phyloP scores from a whole-genome alignment of 1,139 yeast species.

The Geotrichum candidum region DNA sequence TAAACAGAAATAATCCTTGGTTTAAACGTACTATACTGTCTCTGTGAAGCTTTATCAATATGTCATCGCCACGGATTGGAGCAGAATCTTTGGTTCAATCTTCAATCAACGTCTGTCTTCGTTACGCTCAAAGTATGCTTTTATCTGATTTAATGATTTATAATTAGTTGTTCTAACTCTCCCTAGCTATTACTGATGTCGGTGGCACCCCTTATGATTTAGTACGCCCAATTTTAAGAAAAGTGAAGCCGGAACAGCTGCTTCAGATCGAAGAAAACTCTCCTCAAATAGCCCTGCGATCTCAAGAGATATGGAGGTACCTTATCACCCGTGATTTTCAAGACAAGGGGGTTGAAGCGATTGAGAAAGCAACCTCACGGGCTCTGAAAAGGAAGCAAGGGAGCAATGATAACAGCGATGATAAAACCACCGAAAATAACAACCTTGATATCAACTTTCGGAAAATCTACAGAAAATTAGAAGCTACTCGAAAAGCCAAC shows the following conservation, averaged over 20 bases:
- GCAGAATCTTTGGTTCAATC: slow-evolving; percentile 11
- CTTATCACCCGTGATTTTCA: slow-evolving; percentile 22
- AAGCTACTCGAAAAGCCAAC: slow-evolving; percentile 1
- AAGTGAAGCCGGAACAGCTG: slow-evolving; percentile 23
- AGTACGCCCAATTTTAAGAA: slow-evolving; percentile 23
- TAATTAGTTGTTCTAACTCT: slow-evolving; percentile 17
- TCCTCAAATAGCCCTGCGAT: slow-evolving; percentile 21
- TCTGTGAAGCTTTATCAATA: background rate
- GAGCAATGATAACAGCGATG: background rate
- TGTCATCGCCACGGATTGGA: slow-evolving; percentile 6
- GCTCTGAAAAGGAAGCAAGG: background rate
- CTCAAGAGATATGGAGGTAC: slow-evolving; percentile 25
- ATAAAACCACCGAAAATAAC: background rate
- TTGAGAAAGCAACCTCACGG: background rate
- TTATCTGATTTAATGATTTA: slow-evolving; percentile 21
- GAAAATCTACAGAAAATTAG: slow-evolving; percentile 2
- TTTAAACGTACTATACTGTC: background rate
- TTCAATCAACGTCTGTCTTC: slow-evolving; percentile 9
- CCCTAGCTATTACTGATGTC: slow-evolving; percentile 21
- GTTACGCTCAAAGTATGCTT: slow-evolving; percentile 13
- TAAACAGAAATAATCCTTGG: background rate
- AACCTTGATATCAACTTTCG: slow-evolving; percentile 7
- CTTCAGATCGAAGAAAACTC: slow-evolving; percentile 19
- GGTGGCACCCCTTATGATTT: slow-evolving; percentile 26
- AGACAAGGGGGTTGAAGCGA: slow-evolving; percentile 15